phyloP scores from a whole-genome alignment of 192 early-diverging fungal genomes.

The Kickxella alabastrina region DNA sequence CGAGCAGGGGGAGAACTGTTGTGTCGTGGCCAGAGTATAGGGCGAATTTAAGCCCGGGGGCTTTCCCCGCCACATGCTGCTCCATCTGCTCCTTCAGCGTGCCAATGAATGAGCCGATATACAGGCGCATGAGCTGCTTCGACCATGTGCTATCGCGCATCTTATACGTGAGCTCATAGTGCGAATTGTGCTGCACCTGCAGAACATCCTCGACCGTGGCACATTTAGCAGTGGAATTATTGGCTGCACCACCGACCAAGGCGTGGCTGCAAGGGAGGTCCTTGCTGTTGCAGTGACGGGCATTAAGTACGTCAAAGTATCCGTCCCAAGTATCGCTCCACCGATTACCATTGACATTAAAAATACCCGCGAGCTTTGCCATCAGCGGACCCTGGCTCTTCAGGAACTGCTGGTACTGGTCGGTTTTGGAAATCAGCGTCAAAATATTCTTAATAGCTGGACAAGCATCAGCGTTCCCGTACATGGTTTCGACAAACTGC shows the following conservation, averaged over 20 bases:
- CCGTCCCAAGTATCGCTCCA: slow-evolving; percentile 32
- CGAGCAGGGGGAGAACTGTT: slow-evolving; percentile 48
- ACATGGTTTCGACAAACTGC: slow-evolving; percentile 48
- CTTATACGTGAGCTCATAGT: slow-evolving; percentile 27
- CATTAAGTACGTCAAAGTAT: slow-evolving; percentile 38
- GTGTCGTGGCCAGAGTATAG: slow-evolving; percentile 55
- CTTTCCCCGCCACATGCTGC: slow-evolving; percentile 20
- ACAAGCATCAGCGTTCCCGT: slow-evolving; percentile 43
- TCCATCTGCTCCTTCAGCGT: slow-evolving; percentile 40
- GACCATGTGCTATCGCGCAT: slow-evolving; percentile 36
- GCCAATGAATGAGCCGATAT: slow-evolving; percentile 48
- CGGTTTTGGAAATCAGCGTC: slow-evolving; percentile 3
- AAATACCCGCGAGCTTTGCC: slow-evolving; percentile 26
- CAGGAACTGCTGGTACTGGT: slow-evolving; percentile 32
- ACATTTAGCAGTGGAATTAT: slow-evolving; percentile 8
- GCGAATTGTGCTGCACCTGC: slow-evolving; percentile 32
- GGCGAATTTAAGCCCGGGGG: slow-evolving; percentile 35
- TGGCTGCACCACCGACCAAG: slow-evolving; percentile 6
- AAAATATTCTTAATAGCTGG: slow-evolving; percentile 17
- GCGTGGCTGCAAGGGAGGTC: slow-evolving; percentile 24
- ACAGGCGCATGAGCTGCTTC: slow-evolving; percentile 24
- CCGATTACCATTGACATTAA: slow-evolving; percentile 19
- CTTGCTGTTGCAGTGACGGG: slow-evolving; percentile 36
- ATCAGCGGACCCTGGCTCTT: slow-evolving; percentile 36
- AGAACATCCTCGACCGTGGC: slow-evolving; percentile 31